A percentile compares a stretch with the other conserved stretches of the same genome.
These are phyloP conservation scores for Quercus robur DNA, from an alignment of 306 rosid genomes.

Conservation along the genomic window DNA sequence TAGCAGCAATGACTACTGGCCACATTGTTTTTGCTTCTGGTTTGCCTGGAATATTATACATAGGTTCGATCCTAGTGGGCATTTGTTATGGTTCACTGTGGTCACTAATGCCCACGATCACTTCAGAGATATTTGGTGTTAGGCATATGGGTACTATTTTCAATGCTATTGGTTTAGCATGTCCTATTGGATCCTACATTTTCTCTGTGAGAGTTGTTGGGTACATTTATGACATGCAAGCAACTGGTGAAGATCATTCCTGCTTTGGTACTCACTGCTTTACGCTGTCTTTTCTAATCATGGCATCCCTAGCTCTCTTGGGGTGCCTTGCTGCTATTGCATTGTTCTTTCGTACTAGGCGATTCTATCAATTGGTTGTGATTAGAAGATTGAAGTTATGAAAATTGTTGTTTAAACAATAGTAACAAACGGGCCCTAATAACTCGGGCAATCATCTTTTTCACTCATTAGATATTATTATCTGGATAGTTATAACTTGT, in stretches of 20 bases:
- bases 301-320: conserved; percentile 58
- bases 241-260: conserved; percentile 26
- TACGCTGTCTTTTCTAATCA: conserved; percentile 62
- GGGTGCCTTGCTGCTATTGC: conserved; percentile 59
- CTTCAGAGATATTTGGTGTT: conserved; percentile 87
- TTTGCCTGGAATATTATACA: conserved; percentile 61
- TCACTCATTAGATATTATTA: no score
- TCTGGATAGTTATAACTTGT: no score
- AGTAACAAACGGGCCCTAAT: fast-evolving
- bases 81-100: conserved; percentile 87
- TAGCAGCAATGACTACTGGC: conserved; percentile 61
- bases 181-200: conserved; percentile 88
- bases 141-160: conserved; percentile 89
- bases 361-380: conserved; percentile 42
- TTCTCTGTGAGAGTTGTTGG: conserved; percentile 58
- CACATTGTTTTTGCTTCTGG: conserved; percentile 67
- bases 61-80: conserved; percentile 81
- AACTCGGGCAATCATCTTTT: no score
- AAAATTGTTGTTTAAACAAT: no score
- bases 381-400: conserved; percentile 36
- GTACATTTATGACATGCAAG: conserved; percentile 41
- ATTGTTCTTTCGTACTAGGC: conserved; percentile 64
- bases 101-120: conserved; percentile 91
- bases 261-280: conserved; percentile 79
- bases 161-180: conserved; percentile 77